These are phyloP conservation scores for Candida sanyaensis DNA, from an alignment of 1,139 yeast species.

Conservation along the genomic window DNA sequence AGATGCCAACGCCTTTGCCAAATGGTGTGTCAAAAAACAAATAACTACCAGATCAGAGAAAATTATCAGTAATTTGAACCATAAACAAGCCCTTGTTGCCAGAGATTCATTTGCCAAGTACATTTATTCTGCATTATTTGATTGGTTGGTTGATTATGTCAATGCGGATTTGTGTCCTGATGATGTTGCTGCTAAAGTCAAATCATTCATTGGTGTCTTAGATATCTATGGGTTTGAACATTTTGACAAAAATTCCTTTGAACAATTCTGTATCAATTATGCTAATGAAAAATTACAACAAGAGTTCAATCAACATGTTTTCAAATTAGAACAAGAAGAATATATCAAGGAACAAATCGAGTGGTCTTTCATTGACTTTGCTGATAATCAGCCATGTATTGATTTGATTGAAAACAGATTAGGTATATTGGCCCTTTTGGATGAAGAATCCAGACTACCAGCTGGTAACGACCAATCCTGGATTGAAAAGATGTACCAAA, in stretches of 20 bases:
- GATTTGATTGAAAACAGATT: slow-evolving; percentile 85
- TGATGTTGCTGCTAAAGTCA: slow-evolving; percentile 56
- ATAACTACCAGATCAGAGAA: slow-evolving; percentile 92
- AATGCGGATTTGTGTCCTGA: slow-evolving; percentile 82
- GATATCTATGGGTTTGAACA: slow-evolving; percentile 98
- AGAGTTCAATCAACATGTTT: slow-evolving; percentile 96
- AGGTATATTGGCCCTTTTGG: slow-evolving; percentile 85
- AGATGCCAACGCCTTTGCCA: slow-evolving; percentile 72
- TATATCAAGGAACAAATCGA: slow-evolving; percentile 89
- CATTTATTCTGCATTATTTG: slow-evolving; percentile 89
- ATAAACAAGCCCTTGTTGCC: slow-evolving; percentile 86
- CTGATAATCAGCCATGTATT: slow-evolving; percentile 97
- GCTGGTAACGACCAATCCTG: slow-evolving; percentile 93
- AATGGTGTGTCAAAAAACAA: slow-evolving; percentile 94
- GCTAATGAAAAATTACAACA: slow-evolving; percentile 98
- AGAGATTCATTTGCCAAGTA: slow-evolving; percentile 96
- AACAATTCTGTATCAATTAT: slow-evolving; percentile 96
- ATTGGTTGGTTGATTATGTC: slow-evolving; percentile 89
- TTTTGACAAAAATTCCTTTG: slow-evolving; percentile 90
- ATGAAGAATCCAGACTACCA: slow-evolving; percentile 94
- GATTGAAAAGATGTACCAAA: slow-evolving; percentile 87
- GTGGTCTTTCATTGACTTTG: slow-evolving; percentile 95
- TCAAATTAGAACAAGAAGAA: slow-evolving; percentile 95
- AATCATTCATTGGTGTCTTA: slow-evolving; percentile 89
- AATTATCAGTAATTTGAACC: slow-evolving; percentile 80